Evolutionary conservation across 2,329 filamentous ascomycete genomes (phyloP).

Genomic region (Paecilomyces variotii): DNA sequence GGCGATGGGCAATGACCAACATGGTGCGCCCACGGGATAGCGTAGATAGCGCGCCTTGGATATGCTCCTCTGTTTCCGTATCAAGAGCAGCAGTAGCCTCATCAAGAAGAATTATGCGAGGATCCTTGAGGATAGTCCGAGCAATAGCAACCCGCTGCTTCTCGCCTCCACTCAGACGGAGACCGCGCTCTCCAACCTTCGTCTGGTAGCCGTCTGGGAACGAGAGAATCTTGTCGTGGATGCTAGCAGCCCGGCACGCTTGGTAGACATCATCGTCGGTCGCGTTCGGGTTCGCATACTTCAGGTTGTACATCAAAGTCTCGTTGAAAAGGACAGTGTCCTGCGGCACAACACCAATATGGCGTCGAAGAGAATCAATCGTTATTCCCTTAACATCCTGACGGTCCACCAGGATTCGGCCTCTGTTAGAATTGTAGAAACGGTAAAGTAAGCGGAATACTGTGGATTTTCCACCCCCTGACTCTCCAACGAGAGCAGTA

Average conservation of each 20-base stretch:
- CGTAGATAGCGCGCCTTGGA: slow-evolving; percentile 75
- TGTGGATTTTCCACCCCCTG: slow-evolving; percentile 93
- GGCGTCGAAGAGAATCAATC: slow-evolving; percentile 82
- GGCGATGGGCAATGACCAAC: slow-evolving; percentile 85
- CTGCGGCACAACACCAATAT: slow-evolving; percentile 94
- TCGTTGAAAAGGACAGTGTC: slow-evolving; percentile 96
- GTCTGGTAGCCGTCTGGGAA: slow-evolving; percentile 86
- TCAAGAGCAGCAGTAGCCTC: slow-evolving; percentile 89
- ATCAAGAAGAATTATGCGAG: slow-evolving; percentile 84
- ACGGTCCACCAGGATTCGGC: slow-evolving; percentile 76
- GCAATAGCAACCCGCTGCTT: slow-evolving; percentile 92
- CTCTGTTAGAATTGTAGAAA: slow-evolving; percentile 81
- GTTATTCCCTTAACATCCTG: slow-evolving; percentile 77
- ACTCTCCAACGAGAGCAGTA: slow-evolving; percentile 92
- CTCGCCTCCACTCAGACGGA: slow-evolving; percentile 81
- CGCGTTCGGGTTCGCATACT: slow-evolving; percentile 74
- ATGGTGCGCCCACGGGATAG: slow-evolving; percentile 82
- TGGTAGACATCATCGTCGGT: slow-evolving; percentile 74
- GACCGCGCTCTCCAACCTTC: slow-evolving; percentile 81
- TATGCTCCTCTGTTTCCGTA: slow-evolving; percentile 86
- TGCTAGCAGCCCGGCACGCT: slow-evolving; percentile 78
- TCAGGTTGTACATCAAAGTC: slow-evolving; percentile 87
- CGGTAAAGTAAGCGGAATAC: slow-evolving; percentile 93
- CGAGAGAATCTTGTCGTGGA: slow-evolving; percentile 82
- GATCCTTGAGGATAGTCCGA: slow-evolving; percentile 84